Conservation (phyloP, 2,329 filamentous ascomycete genomes). For the Arthrobotrys musiformis region DNA sequence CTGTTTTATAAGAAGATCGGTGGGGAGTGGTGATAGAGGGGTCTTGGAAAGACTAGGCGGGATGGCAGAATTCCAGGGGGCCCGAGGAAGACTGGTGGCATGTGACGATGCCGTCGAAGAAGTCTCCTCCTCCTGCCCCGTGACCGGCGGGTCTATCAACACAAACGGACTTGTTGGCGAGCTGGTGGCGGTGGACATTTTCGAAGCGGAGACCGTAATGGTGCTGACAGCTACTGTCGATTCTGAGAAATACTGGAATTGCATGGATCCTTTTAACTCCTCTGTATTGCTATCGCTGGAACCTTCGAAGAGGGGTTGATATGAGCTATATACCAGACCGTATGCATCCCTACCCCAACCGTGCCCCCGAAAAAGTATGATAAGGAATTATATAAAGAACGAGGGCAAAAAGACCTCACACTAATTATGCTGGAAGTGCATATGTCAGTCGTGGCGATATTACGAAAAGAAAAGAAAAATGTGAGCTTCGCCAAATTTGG, state of each 20-base stretch:
- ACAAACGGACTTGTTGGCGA: constrained; percentile 20
- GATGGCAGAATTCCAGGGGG: constrained; percentile 14
- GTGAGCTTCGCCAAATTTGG: background rate
- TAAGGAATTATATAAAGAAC: constrained; percentile 16
- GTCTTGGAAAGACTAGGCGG: background rate
- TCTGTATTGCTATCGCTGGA: background rate
- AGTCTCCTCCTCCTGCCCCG: background rate
- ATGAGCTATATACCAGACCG: constrained; percentile 1
- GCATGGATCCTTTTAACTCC: constrained; percentile 1
- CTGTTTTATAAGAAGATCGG: constrained; percentile 10
- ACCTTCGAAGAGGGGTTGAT: background rate
- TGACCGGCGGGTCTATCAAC: constrained; percentile 11
- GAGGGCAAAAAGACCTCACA: too few species aligned
- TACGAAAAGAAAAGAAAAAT: background rate
- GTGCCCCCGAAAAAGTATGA: background rate
- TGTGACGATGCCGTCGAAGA: background rate
- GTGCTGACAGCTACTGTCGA: constrained; percentile 20
- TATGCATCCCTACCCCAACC: background rate
- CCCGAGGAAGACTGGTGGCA: background rate
- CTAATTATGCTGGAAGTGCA: background rate
- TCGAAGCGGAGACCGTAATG: constrained; percentile 1
- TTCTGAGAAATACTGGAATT: constrained; percentile 13
- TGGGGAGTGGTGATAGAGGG: constrained; percentile 1
- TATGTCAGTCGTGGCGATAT: constrained; percentile 15
- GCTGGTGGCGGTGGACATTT: constrained; percentile 12